Percentiles rank a stretch among this genome's conserved stretches.
Evolutionary conservation across 441 rosid genomes (phyloP).

Genomic region (Aquilaria agallochum): DNA sequence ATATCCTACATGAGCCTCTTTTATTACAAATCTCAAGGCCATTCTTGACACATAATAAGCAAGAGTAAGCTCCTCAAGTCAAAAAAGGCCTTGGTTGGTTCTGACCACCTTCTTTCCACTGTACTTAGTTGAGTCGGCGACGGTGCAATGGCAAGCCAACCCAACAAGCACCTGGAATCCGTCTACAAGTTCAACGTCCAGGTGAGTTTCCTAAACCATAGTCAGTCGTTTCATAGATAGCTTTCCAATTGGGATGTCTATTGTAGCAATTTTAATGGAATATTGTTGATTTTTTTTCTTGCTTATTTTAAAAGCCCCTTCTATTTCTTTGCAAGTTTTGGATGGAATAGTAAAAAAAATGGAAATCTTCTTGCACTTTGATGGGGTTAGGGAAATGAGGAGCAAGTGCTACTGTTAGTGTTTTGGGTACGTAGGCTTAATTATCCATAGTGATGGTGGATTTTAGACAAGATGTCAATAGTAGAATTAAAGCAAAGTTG

Average conservation of each 20-base stretch:
- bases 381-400: no score
- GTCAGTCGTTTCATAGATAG: background rate
- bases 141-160: slow-evolving; percentile 33
- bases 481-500: background rate
- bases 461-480: no score
- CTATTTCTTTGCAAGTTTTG: background rate
- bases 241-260: background rate
- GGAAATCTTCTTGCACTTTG: no score
- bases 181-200: slow-evolving; percentile 50
- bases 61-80: background rate
- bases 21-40: no score
- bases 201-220: slow-evolving; percentile 40
- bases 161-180: slow-evolving; percentile 37
- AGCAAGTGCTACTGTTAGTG: no score
- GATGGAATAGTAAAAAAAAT: no score
- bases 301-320: slow-evolving; percentile 3
- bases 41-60: no score
- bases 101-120: background rate
- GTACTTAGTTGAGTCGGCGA: background rate
- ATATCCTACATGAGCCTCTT: no score
- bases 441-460: no score
- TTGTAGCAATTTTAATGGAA: background rate
- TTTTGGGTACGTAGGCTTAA: no score
- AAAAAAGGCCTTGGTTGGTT: background rate
- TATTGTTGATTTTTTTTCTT: background rate